Conservation (phyloP, 331 rosid species). For the Phaseolus coccineus region DNA sequence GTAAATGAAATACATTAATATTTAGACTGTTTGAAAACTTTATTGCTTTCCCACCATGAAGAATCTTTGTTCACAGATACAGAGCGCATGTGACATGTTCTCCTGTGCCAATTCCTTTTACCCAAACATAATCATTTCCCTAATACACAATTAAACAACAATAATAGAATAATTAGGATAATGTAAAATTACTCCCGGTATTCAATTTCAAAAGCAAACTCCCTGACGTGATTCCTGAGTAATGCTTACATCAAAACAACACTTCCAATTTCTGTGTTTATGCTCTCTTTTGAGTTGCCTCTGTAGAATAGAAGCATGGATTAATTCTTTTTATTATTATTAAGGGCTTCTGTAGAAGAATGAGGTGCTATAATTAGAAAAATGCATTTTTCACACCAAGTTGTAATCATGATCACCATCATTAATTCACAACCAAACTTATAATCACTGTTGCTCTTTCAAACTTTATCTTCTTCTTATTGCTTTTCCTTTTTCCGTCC, state of each 20-base stretch:
- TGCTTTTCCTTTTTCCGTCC: neutral
- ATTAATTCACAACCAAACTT: neutral
- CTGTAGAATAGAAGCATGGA: neutral
- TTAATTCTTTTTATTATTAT: too few relatives aligned
- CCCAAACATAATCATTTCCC: too few relatives aligned
- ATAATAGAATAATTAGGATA: too few relatives aligned
- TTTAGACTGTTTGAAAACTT: too few relatives aligned
- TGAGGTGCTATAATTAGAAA: slow-evolving; percentile 2
- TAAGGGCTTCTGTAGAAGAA: neutral
- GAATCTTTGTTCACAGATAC: slow-evolving; percentile 7
- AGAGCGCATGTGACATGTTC: too few relatives aligned
- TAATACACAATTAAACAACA: too few relatives aligned
- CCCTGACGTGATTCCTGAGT: neutral
- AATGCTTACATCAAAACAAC: slow-evolving; percentile 1
- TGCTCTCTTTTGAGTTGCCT: neutral
- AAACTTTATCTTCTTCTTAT: neutral
- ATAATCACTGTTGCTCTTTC: neutral
- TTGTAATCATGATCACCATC: neutral
- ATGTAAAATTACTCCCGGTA: too few relatives aligned
- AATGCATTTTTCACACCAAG: neutral
- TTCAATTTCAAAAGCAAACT: too few relatives aligned
- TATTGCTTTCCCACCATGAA: neutral
- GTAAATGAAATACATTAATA: too few relatives aligned
- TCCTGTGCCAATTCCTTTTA: too few relatives aligned
- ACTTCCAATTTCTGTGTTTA: neutral